These are phyloP conservation scores for Phytophthora foliorum DNA, from an alignment of 352 stramenopile genomes.

Conservation along the genomic window DNA sequence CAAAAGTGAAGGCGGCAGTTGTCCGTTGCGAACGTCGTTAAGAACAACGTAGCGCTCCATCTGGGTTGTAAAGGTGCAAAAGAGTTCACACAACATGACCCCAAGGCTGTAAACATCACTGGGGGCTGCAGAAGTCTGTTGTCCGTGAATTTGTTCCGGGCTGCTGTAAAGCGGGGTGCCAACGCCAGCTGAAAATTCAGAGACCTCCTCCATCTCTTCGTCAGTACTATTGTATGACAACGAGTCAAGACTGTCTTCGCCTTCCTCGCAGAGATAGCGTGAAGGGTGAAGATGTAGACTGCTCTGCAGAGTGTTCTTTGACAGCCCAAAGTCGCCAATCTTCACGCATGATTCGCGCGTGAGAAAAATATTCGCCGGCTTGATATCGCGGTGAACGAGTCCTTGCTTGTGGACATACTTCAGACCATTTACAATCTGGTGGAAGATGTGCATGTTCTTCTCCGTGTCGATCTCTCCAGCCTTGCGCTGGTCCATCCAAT, in stretches of 20 bases:
- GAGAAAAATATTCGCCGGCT: constrained; percentile 86
- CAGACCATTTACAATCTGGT: constrained; percentile 75
- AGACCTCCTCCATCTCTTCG: constrained; percentile 38
- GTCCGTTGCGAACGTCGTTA: constrained; percentile 50
- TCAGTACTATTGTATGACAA: constrained; percentile 33
- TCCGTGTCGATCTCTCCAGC: constrained; percentile 39
- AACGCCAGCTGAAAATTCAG: constrained; percentile 72
- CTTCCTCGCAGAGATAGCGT: constrained; percentile 61
- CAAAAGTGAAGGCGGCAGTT: constrained; percentile 45
- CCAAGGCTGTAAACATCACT: constrained; percentile 84
- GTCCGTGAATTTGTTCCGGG: constrained; percentile 68
- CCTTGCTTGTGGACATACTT: constrained; percentile 83
- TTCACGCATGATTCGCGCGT: constrained; percentile 80
- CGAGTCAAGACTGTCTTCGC: constrained; percentile 33
- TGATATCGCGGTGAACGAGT: constrained; percentile 85
- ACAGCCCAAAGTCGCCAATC: constrained; percentile 87
- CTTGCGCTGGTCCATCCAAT: constrained; percentile 76
- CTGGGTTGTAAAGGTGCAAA: constrained; percentile 78
- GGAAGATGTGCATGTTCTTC: constrained; percentile 79
- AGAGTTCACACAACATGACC: constrained; percentile 78
- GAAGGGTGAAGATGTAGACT: constrained; percentile 64
- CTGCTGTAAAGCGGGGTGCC: constrained; percentile 83
- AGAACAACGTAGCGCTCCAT: constrained; percentile 83
- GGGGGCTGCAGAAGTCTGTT: constrained; percentile 50
- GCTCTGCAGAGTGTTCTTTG: constrained; percentile 74